Conservation (phyloP, 2,329 filamentous ascomycete species). For the Blastomyces silverae region DNA sequence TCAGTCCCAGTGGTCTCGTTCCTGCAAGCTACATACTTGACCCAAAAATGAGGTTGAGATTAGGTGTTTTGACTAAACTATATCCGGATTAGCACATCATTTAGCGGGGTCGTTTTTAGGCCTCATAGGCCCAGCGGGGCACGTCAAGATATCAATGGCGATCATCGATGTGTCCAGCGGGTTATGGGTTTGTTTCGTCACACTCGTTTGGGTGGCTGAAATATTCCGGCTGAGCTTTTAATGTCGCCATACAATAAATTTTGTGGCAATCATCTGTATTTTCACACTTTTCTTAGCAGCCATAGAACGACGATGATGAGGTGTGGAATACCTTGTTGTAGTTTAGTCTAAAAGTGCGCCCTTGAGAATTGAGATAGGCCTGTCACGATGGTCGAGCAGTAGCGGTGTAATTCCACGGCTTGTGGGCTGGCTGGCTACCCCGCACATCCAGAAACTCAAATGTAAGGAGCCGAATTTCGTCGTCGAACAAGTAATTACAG, state of each 20-base stretch:
- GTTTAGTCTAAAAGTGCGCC: background rate
- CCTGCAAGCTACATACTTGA: background rate
- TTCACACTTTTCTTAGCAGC: background rate
- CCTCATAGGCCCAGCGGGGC: background rate
- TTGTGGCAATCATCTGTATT: background rate
- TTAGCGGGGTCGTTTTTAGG: background rate
- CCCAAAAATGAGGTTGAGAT: slow-evolving; percentile 8
- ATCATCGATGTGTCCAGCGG: background rate
- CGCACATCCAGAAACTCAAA: background rate
- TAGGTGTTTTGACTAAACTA: background rate
- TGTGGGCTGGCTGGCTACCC: background rate
- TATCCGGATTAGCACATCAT: background rate
- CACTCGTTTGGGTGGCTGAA: background rate
- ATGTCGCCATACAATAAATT: background rate
- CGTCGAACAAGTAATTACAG: background rate
- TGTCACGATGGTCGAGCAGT: background rate
- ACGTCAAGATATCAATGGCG: background rate
- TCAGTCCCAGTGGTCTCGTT: background rate
- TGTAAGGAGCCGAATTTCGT: background rate
- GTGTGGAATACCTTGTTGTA: background rate
- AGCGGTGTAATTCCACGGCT: background rate
- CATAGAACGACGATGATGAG: background rate
- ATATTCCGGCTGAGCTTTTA: background rate
- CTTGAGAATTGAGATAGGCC: background rate
- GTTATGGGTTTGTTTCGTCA: background rate